phyloP scores from a whole-genome alignment of 176 grass and related monocot species.

The Bolboschoenus planiculmis region DNA sequence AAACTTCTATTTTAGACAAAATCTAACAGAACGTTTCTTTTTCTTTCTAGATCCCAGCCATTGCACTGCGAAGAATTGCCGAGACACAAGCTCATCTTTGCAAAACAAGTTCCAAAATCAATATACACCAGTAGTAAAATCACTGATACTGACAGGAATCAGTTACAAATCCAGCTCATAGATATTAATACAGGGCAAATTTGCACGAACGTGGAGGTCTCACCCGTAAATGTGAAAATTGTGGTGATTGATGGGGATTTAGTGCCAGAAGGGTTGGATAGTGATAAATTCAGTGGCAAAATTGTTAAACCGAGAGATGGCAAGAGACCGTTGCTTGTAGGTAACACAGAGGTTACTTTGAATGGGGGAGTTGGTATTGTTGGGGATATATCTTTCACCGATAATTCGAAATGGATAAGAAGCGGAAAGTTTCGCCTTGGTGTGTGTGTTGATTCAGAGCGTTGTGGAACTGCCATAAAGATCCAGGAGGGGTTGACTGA shows the following conservation, averaged over 20 bases:
- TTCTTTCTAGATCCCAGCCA: slow-evolving; percentile 34
- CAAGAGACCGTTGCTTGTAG: slow-evolving; percentile 62
- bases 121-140: slow-evolving; percentile 79
- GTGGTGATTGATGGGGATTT: slow-evolving; percentile 94
- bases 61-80: slow-evolving; percentile 27
- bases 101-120: slow-evolving; percentile 50
- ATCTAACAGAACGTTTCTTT: slow-evolving; percentile 23
- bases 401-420: slow-evolving; percentile 85
- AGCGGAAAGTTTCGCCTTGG: slow-evolving; percentile 85
- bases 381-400: slow-evolving; percentile 63
- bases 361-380: slow-evolving; percentile 61
- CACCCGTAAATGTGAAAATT: slow-evolving; percentile 64
- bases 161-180: slow-evolving; percentile 47
- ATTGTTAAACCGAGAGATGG: slow-evolving; percentile 80
- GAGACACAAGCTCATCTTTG: slow-evolving; percentile 66
- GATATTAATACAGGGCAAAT: slow-evolving; percentile 46
- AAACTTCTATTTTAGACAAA: not conserved
- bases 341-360: slow-evolving; percentile 56
- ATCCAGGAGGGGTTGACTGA: slow-evolving; percentile 76
- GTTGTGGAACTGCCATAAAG: slow-evolving; percentile 21
- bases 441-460: not conserved
- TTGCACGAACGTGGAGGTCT: slow-evolving; percentile 39
- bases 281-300: slow-evolving; percentile 68
- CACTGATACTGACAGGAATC: slow-evolving; percentile 52
- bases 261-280: slow-evolving; percentile 58